Evolutionary conservation across 2,329 filamentous ascomycete species (phyloP), one percentile per base, ranked within the genome.

Genomic region (Orbilia blumenaviensis): DNA sequence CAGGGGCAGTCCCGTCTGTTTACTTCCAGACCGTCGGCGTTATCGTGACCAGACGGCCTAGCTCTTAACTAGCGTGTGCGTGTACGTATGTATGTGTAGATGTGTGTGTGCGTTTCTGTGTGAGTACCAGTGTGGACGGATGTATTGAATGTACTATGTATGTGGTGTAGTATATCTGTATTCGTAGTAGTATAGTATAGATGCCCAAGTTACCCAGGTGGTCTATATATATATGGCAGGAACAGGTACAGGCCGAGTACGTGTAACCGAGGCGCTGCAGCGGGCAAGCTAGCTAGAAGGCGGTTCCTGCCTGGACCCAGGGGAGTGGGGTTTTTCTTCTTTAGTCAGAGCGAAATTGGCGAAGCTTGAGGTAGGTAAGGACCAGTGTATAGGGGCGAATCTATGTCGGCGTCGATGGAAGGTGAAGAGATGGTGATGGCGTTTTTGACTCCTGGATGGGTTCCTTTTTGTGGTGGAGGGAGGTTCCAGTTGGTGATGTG

Each of bases 261-360:
- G 56, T 76, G 72, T 69, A 69, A 61, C 64, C 48, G 72, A 60
- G 72, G 58, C 52, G 64, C 60, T 64, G 63, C 44, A 36, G 71
- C 50, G 52, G 52, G 38, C 32, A 56, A 27, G 48, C 48, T 36
- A 69, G 72, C 64, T 66, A 46, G 50, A 29, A 60, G 21, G 48
- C 41, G 34, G 34, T 61, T 64, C 72, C 58, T 64, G 63, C 32
- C 23, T 1, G 61, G 58, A 58, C 38, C 32, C n/a, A n/a, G n/a
- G n/a, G n/a, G n/a, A n/a, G n/a, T 34, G 44, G 54, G 52, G 41
- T 25, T 34, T 44, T 21, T 21, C 14, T 25, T 48, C 34, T 64
- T 58, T 41, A 61, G 29, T 34, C 29, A 60, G 16, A 23, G 21
- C 16, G n/a, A n/a, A 12, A 38, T 29, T 42, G 42, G 21, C 21